These are phyloP conservation scores for Solanum microdontum DNA, from an alignment of 257 asterid species.

Conservation along the genomic window DNA sequence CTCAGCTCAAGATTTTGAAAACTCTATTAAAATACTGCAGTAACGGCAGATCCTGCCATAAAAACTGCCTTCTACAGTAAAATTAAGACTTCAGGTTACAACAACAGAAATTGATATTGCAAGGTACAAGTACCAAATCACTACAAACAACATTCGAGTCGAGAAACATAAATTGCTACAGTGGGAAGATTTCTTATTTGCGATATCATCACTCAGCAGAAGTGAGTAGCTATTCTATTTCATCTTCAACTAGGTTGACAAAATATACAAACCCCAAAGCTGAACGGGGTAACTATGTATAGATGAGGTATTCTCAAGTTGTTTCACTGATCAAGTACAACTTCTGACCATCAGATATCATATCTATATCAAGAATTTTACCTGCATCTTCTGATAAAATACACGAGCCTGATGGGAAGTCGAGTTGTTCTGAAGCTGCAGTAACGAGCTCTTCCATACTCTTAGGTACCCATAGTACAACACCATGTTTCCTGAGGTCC, in stretches of 20 bases:
- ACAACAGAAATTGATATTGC: background rate
- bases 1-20: background rate
- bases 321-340: conserved; percentile 44
- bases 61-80: background rate
- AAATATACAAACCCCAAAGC: background rate
- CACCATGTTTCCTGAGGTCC: conserved; percentile 45
- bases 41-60: background rate
- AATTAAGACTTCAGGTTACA: background rate
- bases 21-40: background rate
- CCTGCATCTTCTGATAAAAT: conserved; percentile 85
- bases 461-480: conserved; percentile 68
- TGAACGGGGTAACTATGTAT: background rate
- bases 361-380: conserved; percentile 50
- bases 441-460: conserved; percentile 54
- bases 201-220: background rate
- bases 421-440: conserved; percentile 39
- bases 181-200: background rate
- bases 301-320: background rate
- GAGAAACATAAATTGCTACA: background rate
- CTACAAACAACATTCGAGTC: background rate
- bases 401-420: conserved; percentile 29
- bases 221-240: background rate
- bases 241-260: background rate
- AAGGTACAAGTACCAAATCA: background rate
- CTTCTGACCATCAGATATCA: conserved; percentile 60